These are phyloP conservation scores for Coffea eugenioides DNA, from an alignment of 257 asterid species.

Conservation along the genomic window DNA sequence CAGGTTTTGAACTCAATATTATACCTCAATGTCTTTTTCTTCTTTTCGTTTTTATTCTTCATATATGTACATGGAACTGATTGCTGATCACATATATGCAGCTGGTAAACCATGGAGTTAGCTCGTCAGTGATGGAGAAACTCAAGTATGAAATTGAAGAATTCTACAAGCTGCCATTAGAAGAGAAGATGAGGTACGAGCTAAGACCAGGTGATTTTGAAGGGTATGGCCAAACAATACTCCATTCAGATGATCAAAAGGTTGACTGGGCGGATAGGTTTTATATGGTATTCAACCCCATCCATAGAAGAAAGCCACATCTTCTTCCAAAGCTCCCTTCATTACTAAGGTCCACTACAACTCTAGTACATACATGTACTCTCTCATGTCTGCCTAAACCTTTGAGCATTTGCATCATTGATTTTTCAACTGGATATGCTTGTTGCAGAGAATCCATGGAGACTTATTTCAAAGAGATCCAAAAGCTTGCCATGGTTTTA, in stretches of 20 bases:
- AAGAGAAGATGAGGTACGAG: constrained; percentile 46
- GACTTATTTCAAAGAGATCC: no score
- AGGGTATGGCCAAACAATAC: constrained; percentile 50
- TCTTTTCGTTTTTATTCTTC: no score
- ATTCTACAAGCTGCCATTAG: constrained; percentile 57
- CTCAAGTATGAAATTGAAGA: constrained; percentile 47
- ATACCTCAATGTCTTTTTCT: no score
- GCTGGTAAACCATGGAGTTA: constrained; percentile 66
- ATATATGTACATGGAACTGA: no score
- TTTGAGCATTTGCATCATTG: no score
- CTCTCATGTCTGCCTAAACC: background rate
- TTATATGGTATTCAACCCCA: constrained; percentile 54
- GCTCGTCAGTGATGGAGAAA: constrained; percentile 45
- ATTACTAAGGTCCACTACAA: constrained; percentile 41
- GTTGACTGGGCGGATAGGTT: constrained; percentile 69
- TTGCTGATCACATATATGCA: constrained; percentile 9
- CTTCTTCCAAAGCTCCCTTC: constrained; percentile 56
- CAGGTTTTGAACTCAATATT: constrained; percentile 35
- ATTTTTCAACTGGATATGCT: background rate
- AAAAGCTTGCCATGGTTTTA: no score
- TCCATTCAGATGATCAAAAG: constrained; percentile 32
- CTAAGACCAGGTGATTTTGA: constrained; percentile 46
- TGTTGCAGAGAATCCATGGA: constrained; percentile 41
- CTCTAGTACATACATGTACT: background rate
- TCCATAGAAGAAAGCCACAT: constrained; percentile 44